Evolutionary conservation across 805 yeast genomes (phyloP).

Genomic region (Peterozyma xylosa): DNA sequence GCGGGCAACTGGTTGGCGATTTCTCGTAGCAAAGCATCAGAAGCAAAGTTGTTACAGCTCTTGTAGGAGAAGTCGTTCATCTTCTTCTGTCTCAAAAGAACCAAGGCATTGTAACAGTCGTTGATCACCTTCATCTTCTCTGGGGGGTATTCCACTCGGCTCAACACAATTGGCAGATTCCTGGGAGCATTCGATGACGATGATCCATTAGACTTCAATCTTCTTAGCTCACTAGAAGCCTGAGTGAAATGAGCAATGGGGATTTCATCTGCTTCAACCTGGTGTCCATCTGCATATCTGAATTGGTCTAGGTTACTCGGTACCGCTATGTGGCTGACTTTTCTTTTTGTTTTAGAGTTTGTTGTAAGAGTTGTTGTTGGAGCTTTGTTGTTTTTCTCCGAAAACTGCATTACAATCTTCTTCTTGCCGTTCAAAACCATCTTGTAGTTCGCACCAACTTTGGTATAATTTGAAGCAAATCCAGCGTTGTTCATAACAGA

Average conservation of each 20-base stretch:
- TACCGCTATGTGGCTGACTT: slow-evolving; percentile 2
- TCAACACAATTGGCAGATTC: slow-evolving; percentile 13
- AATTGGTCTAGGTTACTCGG: slow-evolving; percentile 11
- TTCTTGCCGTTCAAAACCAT: slow-evolving; percentile 35
- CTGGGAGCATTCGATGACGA: slow-evolving; percentile 5
- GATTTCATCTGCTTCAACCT: neutral
- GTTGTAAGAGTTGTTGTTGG: slow-evolving; percentile 13
- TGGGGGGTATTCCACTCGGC: slow-evolving; percentile 10
- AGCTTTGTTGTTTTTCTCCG: slow-evolving; percentile 17
- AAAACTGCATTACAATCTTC: slow-evolving; percentile 46
- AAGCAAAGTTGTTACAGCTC: slow-evolving; percentile 25
- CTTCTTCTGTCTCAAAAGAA: slow-evolving; percentile 32
- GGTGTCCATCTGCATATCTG: slow-evolving; percentile 11
- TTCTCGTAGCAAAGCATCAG: slow-evolving; percentile 37
- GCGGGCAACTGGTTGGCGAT: slow-evolving; percentile 51
- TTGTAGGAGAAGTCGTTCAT: slow-evolving; percentile 31
- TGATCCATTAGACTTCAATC: slow-evolving; percentile 2
- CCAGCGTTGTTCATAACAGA: slow-evolving; percentile 69
- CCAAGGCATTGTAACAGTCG: slow-evolving; percentile 23
- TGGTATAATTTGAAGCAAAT: slow-evolving; percentile 71
- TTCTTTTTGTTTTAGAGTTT: neutral
- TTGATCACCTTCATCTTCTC: slow-evolving; percentile 21
- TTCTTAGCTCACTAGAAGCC: slow-evolving; percentile 9
- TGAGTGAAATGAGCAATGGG: slow-evolving; percentile 16
- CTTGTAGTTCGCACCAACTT: slow-evolving; percentile 49